These are phyloP conservation scores for Fraxinus paxiana DNA, from an alignment of 305 asterid genomes.

Conservation along the genomic window DNA sequence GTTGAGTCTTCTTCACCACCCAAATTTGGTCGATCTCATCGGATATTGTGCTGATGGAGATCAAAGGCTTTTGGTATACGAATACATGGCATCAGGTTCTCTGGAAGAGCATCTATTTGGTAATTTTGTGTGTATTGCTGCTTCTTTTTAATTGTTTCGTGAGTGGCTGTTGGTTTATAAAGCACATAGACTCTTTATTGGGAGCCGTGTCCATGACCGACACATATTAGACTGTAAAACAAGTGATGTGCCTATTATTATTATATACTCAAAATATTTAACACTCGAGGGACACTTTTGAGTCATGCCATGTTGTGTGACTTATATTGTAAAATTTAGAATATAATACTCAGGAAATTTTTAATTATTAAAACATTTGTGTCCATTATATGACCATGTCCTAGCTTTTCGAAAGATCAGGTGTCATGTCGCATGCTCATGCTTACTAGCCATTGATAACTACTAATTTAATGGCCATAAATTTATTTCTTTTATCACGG, in stretches of 20 bases:
- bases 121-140: slow-evolving; percentile 23
- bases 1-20: slow-evolving; percentile 63
- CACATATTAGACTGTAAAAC: background rate
- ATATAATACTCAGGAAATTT: background rate
- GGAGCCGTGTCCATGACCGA: background rate
- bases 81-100: slow-evolving; percentile 60
- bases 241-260: background rate
- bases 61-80: slow-evolving; percentile 78
- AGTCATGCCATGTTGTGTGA: background rate
- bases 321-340: background rate
- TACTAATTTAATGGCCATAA: background rate
- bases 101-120: slow-evolving; percentile 52
- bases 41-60: slow-evolving; percentile 96
- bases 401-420: background rate
- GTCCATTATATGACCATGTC: background rate
- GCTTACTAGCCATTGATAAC: background rate
- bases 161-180: background rate
- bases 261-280: background rate
- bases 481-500: background rate
- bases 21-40: slow-evolving; percentile 52
- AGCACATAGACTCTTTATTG: background rate
- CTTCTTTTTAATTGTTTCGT: background rate
- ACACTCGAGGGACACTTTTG: background rate
- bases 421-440: background rate
- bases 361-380: background rate